Evolutionary conservation across 192 early-diverging fungal genomes (phyloP).

Genomic region (Backusella mclennaniae): DNA sequence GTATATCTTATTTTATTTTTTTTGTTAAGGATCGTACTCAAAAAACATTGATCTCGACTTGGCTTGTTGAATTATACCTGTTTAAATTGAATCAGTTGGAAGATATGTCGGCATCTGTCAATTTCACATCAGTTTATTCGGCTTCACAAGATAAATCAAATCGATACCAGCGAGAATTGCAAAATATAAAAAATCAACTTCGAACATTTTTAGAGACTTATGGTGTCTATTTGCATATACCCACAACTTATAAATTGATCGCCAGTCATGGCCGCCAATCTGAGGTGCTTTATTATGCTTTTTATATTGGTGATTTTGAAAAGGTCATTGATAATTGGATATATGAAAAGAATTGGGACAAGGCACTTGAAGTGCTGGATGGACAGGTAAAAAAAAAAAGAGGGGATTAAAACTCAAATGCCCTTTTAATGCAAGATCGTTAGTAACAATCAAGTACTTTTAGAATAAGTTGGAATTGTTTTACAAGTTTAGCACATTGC

Average conservation of each 20-base stretch:
- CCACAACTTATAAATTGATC: constrained; percentile 79
- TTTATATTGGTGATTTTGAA: constrained; percentile 81
- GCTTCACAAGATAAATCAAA: background rate
- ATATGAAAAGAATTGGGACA: constrained; percentile 67
- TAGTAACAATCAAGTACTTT: background rate
- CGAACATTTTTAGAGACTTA: constrained; percentile 66
- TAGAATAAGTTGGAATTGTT: constrained; percentile 72
- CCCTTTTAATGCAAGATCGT: background rate
- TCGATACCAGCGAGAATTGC: constrained; percentile 53
- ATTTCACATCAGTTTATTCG: background rate
- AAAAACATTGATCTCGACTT: constrained; percentile 74
- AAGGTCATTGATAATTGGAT: constrained; percentile 84
- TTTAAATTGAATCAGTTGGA: constrained; percentile 71
- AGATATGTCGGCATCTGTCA: constrained; percentile 39
- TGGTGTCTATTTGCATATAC: constrained; percentile 59
- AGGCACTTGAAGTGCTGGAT: constrained; percentile 74
- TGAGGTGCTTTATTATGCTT: constrained; percentile 81
- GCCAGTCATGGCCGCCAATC: constrained; percentile 81
- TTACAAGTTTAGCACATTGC: constrained; percentile 80
- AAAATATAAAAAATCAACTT: constrained; percentile 64
- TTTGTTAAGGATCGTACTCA: constrained; percentile 72
- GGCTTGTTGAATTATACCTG: constrained; percentile 88
- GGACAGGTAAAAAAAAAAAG: constrained; percentile 56
- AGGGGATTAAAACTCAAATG: background rate
- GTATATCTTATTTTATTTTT: background rate